phyloP scores from a whole-genome alignment of 129 eudicot genomes.

The Lactuca saligna region DNA sequence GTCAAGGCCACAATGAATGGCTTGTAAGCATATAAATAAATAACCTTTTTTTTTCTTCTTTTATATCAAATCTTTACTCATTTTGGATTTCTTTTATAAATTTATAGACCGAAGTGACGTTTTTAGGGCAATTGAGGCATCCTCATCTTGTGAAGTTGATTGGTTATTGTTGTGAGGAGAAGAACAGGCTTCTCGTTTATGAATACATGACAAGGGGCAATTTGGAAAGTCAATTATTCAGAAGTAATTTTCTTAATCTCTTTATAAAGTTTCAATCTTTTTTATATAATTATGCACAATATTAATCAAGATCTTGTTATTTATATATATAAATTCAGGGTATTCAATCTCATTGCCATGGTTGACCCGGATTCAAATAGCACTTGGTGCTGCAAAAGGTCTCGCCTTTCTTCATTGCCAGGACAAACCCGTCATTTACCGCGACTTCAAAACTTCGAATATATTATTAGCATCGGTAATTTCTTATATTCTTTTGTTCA shows the following conservation, averaged over 20 bases:
- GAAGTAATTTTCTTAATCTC: slow-evolving; percentile 39
- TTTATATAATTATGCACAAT: neutral
- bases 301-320: neutral
- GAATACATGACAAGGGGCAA: slow-evolving; percentile 86
- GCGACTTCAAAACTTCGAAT: slow-evolving; percentile 92
- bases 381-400: slow-evolving; percentile 90
- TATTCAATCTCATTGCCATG: slow-evolving; percentile 71
- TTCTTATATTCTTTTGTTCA: neutral
- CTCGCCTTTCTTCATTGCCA: slow-evolving; percentile 86
- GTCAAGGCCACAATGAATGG: slow-evolving; percentile 90
- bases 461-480: slow-evolving; percentile 72
- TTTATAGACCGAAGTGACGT: slow-evolving; percentile 75
- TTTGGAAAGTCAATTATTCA: slow-evolving; percentile 72
- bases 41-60: neutral
- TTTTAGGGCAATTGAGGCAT: slow-evolving; percentile 90
- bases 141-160: slow-evolving; percentile 91
- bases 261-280: neutral
- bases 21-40: slow-evolving; percentile 45
- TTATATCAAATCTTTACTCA: neutral
- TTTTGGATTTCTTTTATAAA: neutral
- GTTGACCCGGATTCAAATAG: slow-evolving; percentile 78
- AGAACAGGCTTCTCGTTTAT: slow-evolving; percentile 80
- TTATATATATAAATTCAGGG: slow-evolving; percentile 43
- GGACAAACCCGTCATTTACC: slow-evolving; percentile 80
- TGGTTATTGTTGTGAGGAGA: slow-evolving; percentile 92